A percentile compares a stretch with the other conserved stretches of the same genome.
These are phyloP conservation scores for Suhomyces wounanorum DNA, from an alignment of 1,139 yeast species.

Conservation along the genomic window DNA sequence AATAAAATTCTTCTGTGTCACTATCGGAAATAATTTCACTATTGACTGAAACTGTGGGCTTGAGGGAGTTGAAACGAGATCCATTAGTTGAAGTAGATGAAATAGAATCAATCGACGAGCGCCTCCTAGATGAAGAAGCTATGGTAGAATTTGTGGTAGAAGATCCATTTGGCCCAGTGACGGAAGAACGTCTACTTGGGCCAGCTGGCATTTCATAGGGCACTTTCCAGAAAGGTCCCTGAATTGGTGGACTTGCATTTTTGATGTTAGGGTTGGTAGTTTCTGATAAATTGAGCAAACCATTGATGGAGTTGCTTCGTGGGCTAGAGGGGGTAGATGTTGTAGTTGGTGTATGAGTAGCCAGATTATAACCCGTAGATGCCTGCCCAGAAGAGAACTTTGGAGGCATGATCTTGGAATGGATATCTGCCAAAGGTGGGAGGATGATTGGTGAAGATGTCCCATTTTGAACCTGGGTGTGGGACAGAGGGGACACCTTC, in stretches of 20 bases:
- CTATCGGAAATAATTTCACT: slow-evolving; percentile 34
- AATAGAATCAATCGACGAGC: slow-evolving; percentile 41
- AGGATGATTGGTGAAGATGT: slow-evolving; percentile 26
- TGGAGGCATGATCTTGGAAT: slow-evolving; percentile 14
- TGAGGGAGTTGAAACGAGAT: slow-evolving; percentile 33
- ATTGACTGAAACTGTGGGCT: slow-evolving; percentile 27
- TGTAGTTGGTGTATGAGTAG: slow-evolving; percentile 18
- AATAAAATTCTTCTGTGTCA: slow-evolving; percentile 44
- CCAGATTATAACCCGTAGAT: slow-evolving; percentile 10
- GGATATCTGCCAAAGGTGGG: slow-evolving; percentile 27
- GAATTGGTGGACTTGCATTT: slow-evolving; percentile 37
- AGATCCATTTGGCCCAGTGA: slow-evolving; percentile 6
- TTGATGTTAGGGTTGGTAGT: slow-evolving; percentile 20
- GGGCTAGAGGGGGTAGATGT: slow-evolving; percentile 15
- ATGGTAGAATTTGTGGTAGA: slow-evolving; percentile 5
- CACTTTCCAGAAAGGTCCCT: slow-evolving; percentile 54
- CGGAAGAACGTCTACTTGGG: slow-evolving; percentile 13
- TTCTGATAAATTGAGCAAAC: slow-evolving; percentile 14
- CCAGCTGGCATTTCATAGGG: slow-evolving; percentile 51
- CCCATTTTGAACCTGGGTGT: slow-evolving; percentile 17
- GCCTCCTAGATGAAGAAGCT: slow-evolving; percentile 21
- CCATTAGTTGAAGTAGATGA: slow-evolving; percentile 38
- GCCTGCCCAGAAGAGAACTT: slow-evolving; percentile 2
- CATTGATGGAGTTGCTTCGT: slow-evolving; percentile 17
- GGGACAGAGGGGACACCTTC: slow-evolving; percentile 17